A percentile compares a stretch with the other conserved stretches of the same genome.
phyloP scores from a whole-genome alignment of 2,329 filamentous ascomycete species.

The Colletotrichum acutatum region DNA sequence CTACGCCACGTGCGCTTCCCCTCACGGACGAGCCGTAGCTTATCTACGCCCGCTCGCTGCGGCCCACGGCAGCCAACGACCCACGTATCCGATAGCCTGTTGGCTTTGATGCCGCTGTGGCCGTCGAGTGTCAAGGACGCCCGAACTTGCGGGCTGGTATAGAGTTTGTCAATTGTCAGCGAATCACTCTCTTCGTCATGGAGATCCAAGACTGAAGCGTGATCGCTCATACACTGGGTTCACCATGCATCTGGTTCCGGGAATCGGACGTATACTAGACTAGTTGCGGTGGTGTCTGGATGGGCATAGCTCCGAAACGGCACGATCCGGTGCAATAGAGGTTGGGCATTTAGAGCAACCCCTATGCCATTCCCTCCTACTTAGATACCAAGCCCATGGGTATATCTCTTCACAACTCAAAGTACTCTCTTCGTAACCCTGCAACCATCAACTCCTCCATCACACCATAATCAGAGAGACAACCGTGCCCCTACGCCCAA shows the following conservation, averaged over 20 bases:
- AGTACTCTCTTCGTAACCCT: background rate
- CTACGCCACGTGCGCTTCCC: constrained; percentile 5
- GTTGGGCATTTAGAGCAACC: background rate
- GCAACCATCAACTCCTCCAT: background rate
- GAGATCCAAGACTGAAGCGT: background rate
- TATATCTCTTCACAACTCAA: background rate
- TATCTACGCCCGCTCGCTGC: constrained; percentile 2
- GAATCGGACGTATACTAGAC: constrained; percentile 18
- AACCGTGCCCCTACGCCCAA: background rate
- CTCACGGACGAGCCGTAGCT: constrained; percentile 5
- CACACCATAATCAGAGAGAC: background rate
- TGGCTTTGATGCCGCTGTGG: background rate
- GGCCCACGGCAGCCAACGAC: background rate
- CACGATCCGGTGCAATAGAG: background rate
- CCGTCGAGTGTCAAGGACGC: background rate
- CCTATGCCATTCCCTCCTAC: background rate
- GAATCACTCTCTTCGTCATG: constrained; percentile 2
- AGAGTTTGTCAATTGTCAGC: background rate
- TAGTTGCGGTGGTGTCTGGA: background rate
- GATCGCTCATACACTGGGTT: constrained; percentile 6
- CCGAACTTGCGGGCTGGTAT: background rate
- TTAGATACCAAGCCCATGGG: background rate
- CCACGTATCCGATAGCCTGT: background rate
- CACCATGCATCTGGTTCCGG: constrained; percentile 28
- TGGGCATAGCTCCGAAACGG: constrained; percentile 11